Base-by-base conservation (phyloP, 2,329 filamentous ascomycete genomes). In the Fusarium metavorans region DNA sequence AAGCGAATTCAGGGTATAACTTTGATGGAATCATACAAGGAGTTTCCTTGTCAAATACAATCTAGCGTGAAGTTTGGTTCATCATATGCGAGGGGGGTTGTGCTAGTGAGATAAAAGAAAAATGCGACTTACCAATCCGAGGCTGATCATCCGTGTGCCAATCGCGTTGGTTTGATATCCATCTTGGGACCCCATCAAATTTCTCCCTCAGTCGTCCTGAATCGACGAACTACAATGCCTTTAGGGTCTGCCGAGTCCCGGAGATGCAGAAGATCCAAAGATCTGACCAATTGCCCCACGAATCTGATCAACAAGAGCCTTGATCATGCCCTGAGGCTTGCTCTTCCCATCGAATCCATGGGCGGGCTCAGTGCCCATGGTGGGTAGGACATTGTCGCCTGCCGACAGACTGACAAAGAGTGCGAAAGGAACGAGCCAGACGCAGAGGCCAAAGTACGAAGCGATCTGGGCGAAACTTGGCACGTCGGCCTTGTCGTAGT, bases 371-470 rank as follows among this genome's bases (percentile, higher is more conserved):
- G 91, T 94, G 14, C 95, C 94, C 89, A 98, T 98, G 9, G 92
- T 97, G 0, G 97, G 97, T 61, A 99, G 85, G 5, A 98, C 94
- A 80, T 98, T 98, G 81, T 99, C 97, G 64, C 95, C 95, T 0
- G 97, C 97, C 20, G 94, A 97, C 48, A 99, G 84, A 79, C 94
- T 97, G 60, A 99, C 96, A 80, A 99, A 99, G 16, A 99, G 88
- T 18, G 95, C 92, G 81, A 99, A 99, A 0, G 97, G 97, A 1
- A 98, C 94, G 2, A 99, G 88, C 97, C 97, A 99, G 0, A 99
- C 95, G 79, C 95, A 98, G 3, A 99, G 87, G 0, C 97, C 97
- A 80, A 99, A 99, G 84, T 97, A 99, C 0, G 94, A 96, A 0
- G 97, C 95, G 52, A 98, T 97, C 85, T 98, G 95, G 20, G 94